Base-by-base conservation (phyloP, 352 stramenopile species). In the Stephanocyclus meneghinianus region DNA sequence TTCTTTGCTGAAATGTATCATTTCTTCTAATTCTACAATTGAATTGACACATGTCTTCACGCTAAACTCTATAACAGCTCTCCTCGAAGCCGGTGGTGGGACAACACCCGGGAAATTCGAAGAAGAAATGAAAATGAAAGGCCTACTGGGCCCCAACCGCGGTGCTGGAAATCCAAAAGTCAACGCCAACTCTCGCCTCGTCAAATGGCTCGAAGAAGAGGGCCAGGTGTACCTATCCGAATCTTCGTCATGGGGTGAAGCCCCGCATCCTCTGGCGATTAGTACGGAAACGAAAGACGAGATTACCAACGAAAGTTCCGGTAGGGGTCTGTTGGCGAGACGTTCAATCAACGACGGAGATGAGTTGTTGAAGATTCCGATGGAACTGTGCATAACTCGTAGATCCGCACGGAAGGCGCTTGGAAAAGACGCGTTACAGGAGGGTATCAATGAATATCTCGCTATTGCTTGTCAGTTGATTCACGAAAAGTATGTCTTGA, bases 381-480 rank as follows among this genome's bases (percentile, higher is more conserved):
- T 93, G 8, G 74, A 90, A 63, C 55, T 94, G 35, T 94, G 90
- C 40, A 63, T 94, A 26, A 94, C 90, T 18, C 92, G 91, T 59
- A 63, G 55, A 44, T 87, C 87, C 6, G 90, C 90, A 15, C 66
- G 84, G 26, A 88, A 90, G 57, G 82, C 88, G 15, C 51, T 92
- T 1, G 88, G 87, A 16, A 89, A 87, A 48, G 87, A 91, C 81
- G 82, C 78, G 10, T 71, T 93, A n/a, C 60, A 74, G 6, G 56
- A 69, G n/a, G 84, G 89, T 10, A 91, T 94, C 40, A 95, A 94
- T 75, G 93, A 96, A 78, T 96, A 95, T 76, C 78, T 96, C 61
- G 91, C 90, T 16, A 94, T 96, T 73, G 93, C 93, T 1, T 90
- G 92, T 68, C 89, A 95, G 71, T 77, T 96, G 3, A 95, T 96